Base-by-base conservation (phyloP, 106 monocot genomes). In the Acanthochlamys bracteata region DNA sequence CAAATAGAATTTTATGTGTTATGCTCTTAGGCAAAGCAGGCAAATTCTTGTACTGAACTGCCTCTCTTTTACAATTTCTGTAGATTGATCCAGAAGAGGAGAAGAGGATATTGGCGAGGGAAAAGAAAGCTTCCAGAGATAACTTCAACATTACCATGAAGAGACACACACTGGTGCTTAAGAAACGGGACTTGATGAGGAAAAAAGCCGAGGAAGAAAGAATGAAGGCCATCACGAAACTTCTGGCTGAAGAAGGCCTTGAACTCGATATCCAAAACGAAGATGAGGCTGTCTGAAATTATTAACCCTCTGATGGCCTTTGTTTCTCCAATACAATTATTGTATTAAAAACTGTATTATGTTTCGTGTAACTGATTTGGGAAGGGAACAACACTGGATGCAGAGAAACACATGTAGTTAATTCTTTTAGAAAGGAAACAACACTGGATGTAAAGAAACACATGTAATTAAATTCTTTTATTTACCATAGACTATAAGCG, bases 51-150 rank as follows among this genome's bases (percentile, higher is more conserved):
- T 33, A 33, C 33, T 33, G 33, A 33, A 33, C 33, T 33, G 4
- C 33, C 33, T 33, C 33, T 1, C 1, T 33, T 6, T 33, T 6
- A 33, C 33, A 33, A 33, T 33, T 33, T 33, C 49, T 12, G 10
- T 69, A 96, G 95, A 73, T 90, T 60, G 90, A 96, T 78, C 95
- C 95, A 0, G 95, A 96, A 6, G 95, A 96, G 78, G 85, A 90
- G 66, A 84, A 82, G 54, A 84, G 68, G 71, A 68, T 96, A 66
- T 60, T 96, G 68, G 95, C 90, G 0, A 87, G 72, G 67, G 95
- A 96, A 61, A 96, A 81, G 80, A 80, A 80, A 21, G 88, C 95
- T 11, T 96, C 86, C 22, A 78, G 57, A 73, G 82, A 82, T 41
- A 78, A 82, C 53, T 82, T 78, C 74, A 68, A 61, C 55, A 90